phyloP scores from a whole-genome alignment of 2,329 filamentous ascomycete species.

The Talaromyces sp. region DNA sequence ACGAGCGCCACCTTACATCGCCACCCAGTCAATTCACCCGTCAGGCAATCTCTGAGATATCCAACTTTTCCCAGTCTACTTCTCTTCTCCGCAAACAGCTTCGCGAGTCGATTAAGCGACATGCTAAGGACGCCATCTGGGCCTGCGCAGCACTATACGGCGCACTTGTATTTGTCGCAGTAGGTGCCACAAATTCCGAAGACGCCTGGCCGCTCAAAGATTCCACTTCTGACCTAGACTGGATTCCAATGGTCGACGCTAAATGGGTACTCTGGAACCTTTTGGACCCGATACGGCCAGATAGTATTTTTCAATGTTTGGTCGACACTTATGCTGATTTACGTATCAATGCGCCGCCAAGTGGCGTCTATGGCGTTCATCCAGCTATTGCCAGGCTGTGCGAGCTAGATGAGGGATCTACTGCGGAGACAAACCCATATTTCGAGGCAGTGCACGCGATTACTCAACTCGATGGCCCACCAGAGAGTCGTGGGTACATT shows the following conservation, averaged over 20 bases:
- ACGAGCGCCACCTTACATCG: constrained; percentile 24
- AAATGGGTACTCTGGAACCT: constrained; percentile 55
- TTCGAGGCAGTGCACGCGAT: constrained; percentile 39
- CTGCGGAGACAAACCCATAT: constrained; percentile 36
- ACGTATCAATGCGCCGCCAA: constrained; percentile 30
- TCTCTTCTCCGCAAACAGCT: constrained; percentile 40
- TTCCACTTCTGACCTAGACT: constrained; percentile 50
- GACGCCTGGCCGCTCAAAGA: constrained; percentile 56
- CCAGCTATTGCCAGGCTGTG: constrained; percentile 25
- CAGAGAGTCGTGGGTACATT: constrained; percentile 23
- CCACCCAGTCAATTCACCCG: constrained; percentile 18
- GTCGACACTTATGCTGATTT: constrained; percentile 36
- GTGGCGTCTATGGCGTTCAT: constrained; percentile 25
- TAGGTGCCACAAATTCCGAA: constrained; percentile 40
- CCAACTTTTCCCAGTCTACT: constrained; percentile 45
- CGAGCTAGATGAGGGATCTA: constrained; percentile 30
- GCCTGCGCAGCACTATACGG: constrained; percentile 44
- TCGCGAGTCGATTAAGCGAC: constrained; percentile 29
- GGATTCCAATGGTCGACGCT: constrained; percentile 56
- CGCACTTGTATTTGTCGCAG: constrained; percentile 40
- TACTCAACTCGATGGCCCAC: constrained; percentile 29
- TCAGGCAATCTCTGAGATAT: constrained; percentile 39
- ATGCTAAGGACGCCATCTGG: constrained; percentile 48
- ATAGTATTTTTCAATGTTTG: constrained; percentile 46
- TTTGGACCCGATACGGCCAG: constrained; percentile 46